Conservation (phyloP, 2,329 filamentous ascomycete species). For the Cytospora piceicola region DNA sequence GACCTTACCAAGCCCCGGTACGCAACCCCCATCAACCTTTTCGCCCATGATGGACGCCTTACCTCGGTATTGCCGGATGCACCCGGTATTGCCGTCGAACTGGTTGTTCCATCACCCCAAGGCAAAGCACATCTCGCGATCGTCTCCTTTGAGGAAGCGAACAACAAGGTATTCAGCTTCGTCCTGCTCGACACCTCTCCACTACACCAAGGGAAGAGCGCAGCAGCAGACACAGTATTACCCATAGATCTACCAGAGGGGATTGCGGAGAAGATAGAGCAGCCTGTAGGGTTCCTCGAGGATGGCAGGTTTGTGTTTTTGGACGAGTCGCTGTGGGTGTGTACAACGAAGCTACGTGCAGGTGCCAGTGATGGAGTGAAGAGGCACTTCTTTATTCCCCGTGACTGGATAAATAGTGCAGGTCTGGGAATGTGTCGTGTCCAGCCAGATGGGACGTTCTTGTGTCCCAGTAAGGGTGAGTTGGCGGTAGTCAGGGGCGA, state of each 20-base stretch:
- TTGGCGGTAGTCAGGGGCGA: constrained; percentile 31
- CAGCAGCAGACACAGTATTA: neutral
- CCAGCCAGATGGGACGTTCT: constrained; percentile 30
- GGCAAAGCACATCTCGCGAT: constrained; percentile 15
- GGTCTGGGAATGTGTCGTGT: constrained; percentile 30
- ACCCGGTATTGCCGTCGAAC: neutral
- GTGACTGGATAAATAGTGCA: constrained; percentile 33
- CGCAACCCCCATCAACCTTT: constrained; percentile 8
- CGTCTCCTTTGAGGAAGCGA: constrained; percentile 18
- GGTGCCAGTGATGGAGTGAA: constrained; percentile 5
- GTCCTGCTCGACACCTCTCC: constrained; percentile 30
- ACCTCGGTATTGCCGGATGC: constrained; percentile 7
- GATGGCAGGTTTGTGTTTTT: constrained; percentile 33
- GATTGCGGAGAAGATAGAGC: constrained; percentile 6
- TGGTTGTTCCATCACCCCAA: constrained; percentile 4
- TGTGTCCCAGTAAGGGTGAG: constrained; percentile 33
- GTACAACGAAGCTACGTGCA: constrained; percentile 24
- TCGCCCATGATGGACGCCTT: neutral
- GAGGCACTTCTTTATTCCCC: constrained; percentile 35
- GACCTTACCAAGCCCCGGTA: neutral
- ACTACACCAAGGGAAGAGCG: neutral
- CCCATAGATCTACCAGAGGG: constrained; percentile 11
- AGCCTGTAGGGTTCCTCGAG: constrained; percentile 32
- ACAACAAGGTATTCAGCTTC: constrained; percentile 15
- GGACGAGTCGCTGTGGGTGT: constrained; percentile 33